Percentiles rank a stretch among this genome's conserved stretches.
Conservation (phyloP, 2,329 filamentous ascomycete species). For the Aspergillus texensis region DNA sequence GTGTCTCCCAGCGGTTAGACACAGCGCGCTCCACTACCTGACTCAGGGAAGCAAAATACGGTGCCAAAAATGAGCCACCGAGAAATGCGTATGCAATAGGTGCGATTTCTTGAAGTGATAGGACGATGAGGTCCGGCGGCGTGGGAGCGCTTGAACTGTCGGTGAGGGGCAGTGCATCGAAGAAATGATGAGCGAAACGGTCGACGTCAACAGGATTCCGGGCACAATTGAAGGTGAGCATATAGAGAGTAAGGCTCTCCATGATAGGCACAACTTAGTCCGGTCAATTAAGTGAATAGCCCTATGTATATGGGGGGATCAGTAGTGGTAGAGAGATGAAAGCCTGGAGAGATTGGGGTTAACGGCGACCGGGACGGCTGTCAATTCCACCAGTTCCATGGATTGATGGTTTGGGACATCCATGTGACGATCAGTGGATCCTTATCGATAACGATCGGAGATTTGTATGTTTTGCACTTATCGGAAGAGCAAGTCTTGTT, state of each 20-base stretch:
- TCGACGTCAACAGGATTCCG: slow-evolving; percentile 69
- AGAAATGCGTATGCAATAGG: slow-evolving; percentile 84
- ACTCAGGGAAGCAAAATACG: slow-evolving; percentile 73
- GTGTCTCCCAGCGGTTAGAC: slow-evolving; percentile 46
- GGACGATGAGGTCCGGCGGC: slow-evolving; percentile 67
- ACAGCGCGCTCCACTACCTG: slow-evolving; percentile 73
- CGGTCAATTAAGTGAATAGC: too few species aligned
- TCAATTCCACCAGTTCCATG: background rate
- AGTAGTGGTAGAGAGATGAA: background rate
- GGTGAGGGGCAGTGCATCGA: slow-evolving; percentile 55
- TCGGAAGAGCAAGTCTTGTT: background rate
- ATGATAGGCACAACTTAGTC: slow-evolving; percentile 23
- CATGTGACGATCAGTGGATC: slow-evolving; percentile 10
- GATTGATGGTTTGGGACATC: background rate
- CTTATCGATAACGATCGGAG: slow-evolving; percentile 3
- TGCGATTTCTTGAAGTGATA: slow-evolving; percentile 83
- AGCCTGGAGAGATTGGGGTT: background rate
- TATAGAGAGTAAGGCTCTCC: slow-evolving; percentile 68
- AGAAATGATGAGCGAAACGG: slow-evolving; percentile 72
- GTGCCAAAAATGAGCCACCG: slow-evolving; percentile 74
- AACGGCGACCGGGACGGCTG: background rate
- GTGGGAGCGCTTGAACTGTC: slow-evolving; percentile 54
- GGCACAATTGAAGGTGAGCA: slow-evolving; percentile 89
- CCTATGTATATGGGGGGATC: background rate
- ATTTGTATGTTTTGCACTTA: too few species aligned